phyloP scores from a whole-genome alignment of 1,284 basidiomycete species.

The Papiliotrema flavescens region DNA sequence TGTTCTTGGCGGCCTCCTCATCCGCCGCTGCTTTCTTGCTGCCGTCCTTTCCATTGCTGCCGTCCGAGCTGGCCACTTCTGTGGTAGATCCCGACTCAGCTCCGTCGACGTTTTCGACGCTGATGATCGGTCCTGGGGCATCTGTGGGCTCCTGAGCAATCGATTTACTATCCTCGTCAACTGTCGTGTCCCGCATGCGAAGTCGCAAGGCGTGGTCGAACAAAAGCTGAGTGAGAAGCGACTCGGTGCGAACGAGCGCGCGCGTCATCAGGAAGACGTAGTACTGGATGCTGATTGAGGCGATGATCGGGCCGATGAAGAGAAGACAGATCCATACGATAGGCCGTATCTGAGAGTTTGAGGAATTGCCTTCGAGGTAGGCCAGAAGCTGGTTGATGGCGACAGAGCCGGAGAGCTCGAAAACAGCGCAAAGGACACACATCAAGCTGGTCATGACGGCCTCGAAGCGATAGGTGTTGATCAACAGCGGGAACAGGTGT shows the following conservation, averaged over 20 bases:
- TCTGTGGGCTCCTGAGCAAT: constrained; percentile 3
- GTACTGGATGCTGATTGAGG: constrained; percentile 38
- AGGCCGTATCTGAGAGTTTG: constrained; percentile 50
- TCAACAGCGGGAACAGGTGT: constrained; percentile 33
- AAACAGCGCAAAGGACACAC: constrained; percentile 30
- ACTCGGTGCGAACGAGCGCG: constrained; percentile 56
- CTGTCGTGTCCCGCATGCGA: constrained; percentile 52
- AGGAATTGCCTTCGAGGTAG: constrained; percentile 53
- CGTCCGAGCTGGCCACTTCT: constrained; percentile 22
- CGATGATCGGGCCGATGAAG: constrained; percentile 54
- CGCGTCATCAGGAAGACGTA: constrained; percentile 49
- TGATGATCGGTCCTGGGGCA: constrained; percentile 10
- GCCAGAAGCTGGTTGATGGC: constrained; percentile 54
- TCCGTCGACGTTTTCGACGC: constrained; percentile 11
- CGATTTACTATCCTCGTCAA: constrained; percentile 19
- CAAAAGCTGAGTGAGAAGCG: constrained; percentile 64
- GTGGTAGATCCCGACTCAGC: constrained; percentile 10
- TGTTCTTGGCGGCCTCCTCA: constrained; percentile 18
- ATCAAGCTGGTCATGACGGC: constrained; percentile 28
- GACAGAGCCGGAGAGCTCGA: constrained; percentile 52
- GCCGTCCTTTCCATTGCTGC: constrained; percentile 16
- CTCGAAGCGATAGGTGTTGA: constrained; percentile 30
- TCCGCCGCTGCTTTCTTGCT: constrained; percentile 5
- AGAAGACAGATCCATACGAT: constrained; percentile 64
- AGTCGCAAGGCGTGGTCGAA: constrained; percentile 68